Conservation (phyloP, 495 filamentous ascomycete genomes). For the Aspergillus bertholletiae region DNA sequence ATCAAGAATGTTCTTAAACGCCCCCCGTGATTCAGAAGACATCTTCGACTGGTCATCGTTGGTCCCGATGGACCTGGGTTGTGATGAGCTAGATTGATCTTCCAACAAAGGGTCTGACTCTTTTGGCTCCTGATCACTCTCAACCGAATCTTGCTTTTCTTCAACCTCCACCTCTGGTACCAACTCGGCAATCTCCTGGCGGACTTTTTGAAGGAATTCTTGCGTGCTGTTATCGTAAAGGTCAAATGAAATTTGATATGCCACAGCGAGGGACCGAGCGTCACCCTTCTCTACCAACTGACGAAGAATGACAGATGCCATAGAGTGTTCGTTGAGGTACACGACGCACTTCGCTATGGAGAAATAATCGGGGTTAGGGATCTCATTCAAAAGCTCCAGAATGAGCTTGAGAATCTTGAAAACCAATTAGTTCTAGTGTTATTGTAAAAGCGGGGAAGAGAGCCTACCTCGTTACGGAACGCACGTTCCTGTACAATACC, state of each 20-base stretch:
- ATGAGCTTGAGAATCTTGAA: slow-evolving; percentile 79
- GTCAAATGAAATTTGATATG: slow-evolving; percentile 97
- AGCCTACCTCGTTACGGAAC: slow-evolving; percentile 69
- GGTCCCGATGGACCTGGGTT: slow-evolving; percentile 34
- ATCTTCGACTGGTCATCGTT: slow-evolving; percentile 41
- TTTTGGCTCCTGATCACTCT: slow-evolving; percentile 48
- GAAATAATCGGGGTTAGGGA: slow-evolving; percentile 91
- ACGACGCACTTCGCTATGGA: slow-evolving; percentile 98
- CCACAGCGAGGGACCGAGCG: slow-evolving; percentile 70
- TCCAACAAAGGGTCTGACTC: slow-evolving; percentile 52
- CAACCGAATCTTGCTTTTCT: slow-evolving; percentile 13
- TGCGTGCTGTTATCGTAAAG: slow-evolving; percentile 98
- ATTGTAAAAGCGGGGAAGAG: slow-evolving; percentile 10
- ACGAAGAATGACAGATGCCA: slow-evolving; percentile 83
- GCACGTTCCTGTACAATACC: slow-evolving; percentile 91
- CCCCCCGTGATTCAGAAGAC: slow-evolving; percentile 47
- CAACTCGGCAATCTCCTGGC: slow-evolving; percentile 69
- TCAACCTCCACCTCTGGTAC: slow-evolving; percentile 45
- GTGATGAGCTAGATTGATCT: slow-evolving; percentile 35
- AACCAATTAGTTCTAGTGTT: slow-evolving; percentile 17
- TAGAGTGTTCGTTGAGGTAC: slow-evolving; percentile 85
- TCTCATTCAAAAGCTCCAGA: slow-evolving; percentile 82
- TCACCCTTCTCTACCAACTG: slow-evolving; percentile 81
- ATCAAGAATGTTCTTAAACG: slow-evolving; percentile 73
- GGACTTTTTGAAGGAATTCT: slow-evolving; percentile 90